Base-by-base conservation (phyloP, 2,329 filamentous ascomycete species). In the Aspergillus ustus region DNA sequence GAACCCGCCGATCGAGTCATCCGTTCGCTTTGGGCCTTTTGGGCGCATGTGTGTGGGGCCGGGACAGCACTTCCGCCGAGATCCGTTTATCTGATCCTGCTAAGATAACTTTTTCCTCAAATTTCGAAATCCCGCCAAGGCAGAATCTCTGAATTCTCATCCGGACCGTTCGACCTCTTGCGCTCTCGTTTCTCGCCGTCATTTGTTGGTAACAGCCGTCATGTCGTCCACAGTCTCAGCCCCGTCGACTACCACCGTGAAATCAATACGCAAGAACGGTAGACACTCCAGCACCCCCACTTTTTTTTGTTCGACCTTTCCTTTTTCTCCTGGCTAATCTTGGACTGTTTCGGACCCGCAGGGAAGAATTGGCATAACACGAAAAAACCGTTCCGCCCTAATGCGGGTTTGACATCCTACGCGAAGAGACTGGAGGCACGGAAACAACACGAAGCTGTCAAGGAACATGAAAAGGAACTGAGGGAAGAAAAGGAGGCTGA, bases 401-500 rank as follows among this genome's bases (percentile, higher is more conserved):
- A 82, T 15, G 84, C 90, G 9, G 92, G 93, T 28, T 85, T 93
- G 69, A 91, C 87, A 2, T 88, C 92, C 0, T 98, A 90, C 76
- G 88, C 89, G 68, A 90, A 92, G 78, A 89, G 94, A 57, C 81
- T 87, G 50, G 88, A 89, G 69, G 84, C 89, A 64, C 87, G 92
- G 55, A 86, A 88, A 64, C 85, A 88, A 7, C 84, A 89, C 70
- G 85, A 87, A 13, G 87, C 91, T n/a, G 86, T 91, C 70, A 98
- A 97, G 81, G 91, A 92, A 40, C 93, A 92, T 73, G 95, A 98
- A 81, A 93, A 91, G 79, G 93, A 97, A 78, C 88, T 99, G 87
- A 96, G 94, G 82, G 91, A 93, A 0, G 95, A 97, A 81, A 97
- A 96, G 80, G 93, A 96, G 75, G 87, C 90, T n/a, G 90, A 90